Conservation (phyloP, 2,329 filamentous ascomycete genomes). For the Piedraia hortae region DNA sequence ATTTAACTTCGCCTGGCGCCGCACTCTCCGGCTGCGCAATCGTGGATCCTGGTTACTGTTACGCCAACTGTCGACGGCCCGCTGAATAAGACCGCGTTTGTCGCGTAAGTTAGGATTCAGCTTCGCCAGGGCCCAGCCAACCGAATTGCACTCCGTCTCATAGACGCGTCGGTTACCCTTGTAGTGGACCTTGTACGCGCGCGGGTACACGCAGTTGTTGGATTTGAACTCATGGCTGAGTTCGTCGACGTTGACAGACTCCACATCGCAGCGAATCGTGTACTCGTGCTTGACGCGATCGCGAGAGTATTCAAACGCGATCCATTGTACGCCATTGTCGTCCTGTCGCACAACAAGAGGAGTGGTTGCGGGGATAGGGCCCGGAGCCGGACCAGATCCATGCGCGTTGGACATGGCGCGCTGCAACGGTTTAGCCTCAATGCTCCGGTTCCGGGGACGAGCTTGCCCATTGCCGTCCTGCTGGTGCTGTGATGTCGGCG, state of each 20-base stretch:
- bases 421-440: constrained; percentile 28
- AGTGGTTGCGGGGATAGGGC: constrained; percentile 87
- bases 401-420: constrained; percentile 5
- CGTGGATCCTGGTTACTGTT: constrained; percentile 96
- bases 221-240: constrained; percentile 77
- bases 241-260: constrained; percentile 77
- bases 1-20: constrained; percentile 88
- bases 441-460: too few species aligned
- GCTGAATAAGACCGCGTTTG: constrained; percentile 84
- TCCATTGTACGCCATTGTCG: constrained; percentile 93
- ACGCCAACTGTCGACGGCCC: constrained; percentile 92
- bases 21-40: constrained; percentile 67
- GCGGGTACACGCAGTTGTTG: constrained; percentile 92
- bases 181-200: constrained; percentile 84
- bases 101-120: constrained; percentile 74
- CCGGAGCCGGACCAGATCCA: constrained; percentile 31
- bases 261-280: constrained; percentile 90
- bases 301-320: constrained; percentile 90
- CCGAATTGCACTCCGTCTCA: constrained; percentile 94
- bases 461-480: too few species aligned
- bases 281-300: constrained; percentile 99
- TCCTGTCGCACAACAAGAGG: constrained; percentile 84
- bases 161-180: constrained; percentile 86
- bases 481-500: too few species aligned
- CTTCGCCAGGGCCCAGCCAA: constrained; percentile 95